These are phyloP conservation scores for Candida suzukii DNA, from an alignment of 805 yeast genomes.

Conservation along the genomic window DNA sequence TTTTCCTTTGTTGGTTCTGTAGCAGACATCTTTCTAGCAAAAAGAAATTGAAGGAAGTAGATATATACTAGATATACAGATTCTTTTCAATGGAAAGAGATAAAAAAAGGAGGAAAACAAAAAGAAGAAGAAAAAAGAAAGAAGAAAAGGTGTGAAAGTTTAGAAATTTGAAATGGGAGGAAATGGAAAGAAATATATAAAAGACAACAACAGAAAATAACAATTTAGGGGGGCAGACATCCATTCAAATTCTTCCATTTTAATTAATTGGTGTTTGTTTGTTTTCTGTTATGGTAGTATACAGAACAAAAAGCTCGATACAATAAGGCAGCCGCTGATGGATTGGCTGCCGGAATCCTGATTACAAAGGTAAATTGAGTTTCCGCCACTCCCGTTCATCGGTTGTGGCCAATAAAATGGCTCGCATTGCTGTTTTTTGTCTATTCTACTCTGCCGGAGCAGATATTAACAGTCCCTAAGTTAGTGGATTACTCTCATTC, in stretches of 20 bases:
- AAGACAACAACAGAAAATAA: background rate
- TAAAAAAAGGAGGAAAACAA: background rate
- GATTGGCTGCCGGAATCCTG: background rate
- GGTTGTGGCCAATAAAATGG: background rate
- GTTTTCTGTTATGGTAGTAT: background rate
- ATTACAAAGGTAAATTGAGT: background rate
- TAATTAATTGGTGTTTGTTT: too few species aligned
- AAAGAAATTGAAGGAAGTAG: background rate
- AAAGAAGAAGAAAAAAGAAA: background rate
- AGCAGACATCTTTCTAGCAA: constrained; percentile 8
- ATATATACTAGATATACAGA: background rate
- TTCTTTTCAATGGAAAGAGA: background rate
- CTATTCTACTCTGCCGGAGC: too few species aligned
- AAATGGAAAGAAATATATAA: background rate
- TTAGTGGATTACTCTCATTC: too few species aligned
- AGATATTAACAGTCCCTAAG: too few species aligned
- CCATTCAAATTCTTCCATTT: too few species aligned
- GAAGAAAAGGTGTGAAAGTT: background rate
- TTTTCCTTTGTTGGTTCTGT: constrained; percentile 20
- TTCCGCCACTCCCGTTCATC: background rate
- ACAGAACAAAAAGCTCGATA: background rate
- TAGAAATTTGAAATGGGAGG: background rate
- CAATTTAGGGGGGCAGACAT: background rate
- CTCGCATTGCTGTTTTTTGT: background rate
- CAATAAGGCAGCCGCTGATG: too few species aligned